Conservation (phyloP, 148 eudicot genomes). For the Oxyria digyna region DNA sequence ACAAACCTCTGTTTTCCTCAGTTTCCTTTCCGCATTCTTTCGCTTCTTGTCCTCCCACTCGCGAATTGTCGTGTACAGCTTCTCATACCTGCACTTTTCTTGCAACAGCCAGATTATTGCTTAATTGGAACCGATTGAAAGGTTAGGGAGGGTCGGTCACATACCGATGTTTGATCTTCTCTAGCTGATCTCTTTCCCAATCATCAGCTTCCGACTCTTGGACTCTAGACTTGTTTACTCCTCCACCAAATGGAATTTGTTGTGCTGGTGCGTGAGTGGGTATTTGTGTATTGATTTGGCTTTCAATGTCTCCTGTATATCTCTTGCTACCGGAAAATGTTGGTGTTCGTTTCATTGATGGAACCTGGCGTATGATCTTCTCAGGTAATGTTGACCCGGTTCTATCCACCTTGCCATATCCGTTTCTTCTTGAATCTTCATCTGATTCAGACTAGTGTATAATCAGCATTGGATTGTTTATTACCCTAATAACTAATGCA, state of each 20-base stretch:
- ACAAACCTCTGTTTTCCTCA: conserved; percentile 48
- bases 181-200: conserved; percentile 66
- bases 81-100: conserved; percentile 48
- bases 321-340: conserved; percentile 24
- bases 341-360: conserved; percentile 33
- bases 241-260: background rate
- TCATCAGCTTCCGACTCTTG: conserved; percentile 39
- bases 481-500: no score
- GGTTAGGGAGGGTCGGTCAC: background rate
- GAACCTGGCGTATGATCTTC: conserved; percentile 24
- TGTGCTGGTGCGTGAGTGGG: conserved; percentile 16
- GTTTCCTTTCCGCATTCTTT: conserved; percentile 42
- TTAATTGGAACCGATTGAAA: background rate
- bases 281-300: conserved; percentile 12
- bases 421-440: background rate
- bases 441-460: background rate
- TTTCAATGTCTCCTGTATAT: conserved; percentile 6
- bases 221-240: background rate
- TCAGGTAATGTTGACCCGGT: conserved; percentile 21
- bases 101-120: background rate
- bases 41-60: conserved; percentile 82
- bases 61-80: conserved; percentile 34
- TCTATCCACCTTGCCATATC: background rate
- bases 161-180: conserved; percentile 45
- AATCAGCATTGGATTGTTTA: background rate